Evolutionary conservation across 148 eudicot species (phyloP).

Genomic region (Fallopia convolvulus): DNA sequence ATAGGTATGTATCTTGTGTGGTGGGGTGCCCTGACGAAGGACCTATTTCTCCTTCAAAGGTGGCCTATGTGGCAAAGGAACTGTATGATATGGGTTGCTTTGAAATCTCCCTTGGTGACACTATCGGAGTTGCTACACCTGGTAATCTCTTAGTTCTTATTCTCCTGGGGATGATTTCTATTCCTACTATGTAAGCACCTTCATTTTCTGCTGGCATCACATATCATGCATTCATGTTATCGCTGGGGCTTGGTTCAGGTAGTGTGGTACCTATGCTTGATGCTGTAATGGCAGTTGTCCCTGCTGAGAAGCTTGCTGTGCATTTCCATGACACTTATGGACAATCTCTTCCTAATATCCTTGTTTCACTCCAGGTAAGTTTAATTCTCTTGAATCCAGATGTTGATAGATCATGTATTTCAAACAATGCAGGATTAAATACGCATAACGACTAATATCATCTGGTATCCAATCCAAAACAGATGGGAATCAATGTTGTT

Average conservation of each 20-base stretch:
- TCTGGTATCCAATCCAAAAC: neutral
- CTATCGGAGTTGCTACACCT: conserved; percentile 83
- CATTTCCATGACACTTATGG: conserved; percentile 77
- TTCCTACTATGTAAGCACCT: neutral
- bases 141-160: conserved; percentile 33
- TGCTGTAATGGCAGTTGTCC: conserved; percentile 57
- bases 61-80: conserved; percentile 88
- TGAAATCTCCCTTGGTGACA: conserved; percentile 92
- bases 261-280: conserved; percentile 60
- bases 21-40: conserved; percentile 98
- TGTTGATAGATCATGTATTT: neutral
- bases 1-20: conserved; percentile 86
- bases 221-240: neutral
- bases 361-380: conserved; percentile 61
- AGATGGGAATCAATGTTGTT: conserved; percentile 58
- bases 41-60: conserved; percentile 65
- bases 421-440: neutral
- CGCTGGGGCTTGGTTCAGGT: conserved; percentile 28
- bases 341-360: conserved; percentile 61
- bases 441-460: no score
- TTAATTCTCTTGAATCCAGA: neutral
- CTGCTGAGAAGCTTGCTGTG: conserved; percentile 52
- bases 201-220: neutral
- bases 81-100: conserved; percentile 92
- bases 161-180: neutral